phyloP scores from a whole-genome alignment of 768 basidiomycete genomes.

The Mycena filopes region DNA sequence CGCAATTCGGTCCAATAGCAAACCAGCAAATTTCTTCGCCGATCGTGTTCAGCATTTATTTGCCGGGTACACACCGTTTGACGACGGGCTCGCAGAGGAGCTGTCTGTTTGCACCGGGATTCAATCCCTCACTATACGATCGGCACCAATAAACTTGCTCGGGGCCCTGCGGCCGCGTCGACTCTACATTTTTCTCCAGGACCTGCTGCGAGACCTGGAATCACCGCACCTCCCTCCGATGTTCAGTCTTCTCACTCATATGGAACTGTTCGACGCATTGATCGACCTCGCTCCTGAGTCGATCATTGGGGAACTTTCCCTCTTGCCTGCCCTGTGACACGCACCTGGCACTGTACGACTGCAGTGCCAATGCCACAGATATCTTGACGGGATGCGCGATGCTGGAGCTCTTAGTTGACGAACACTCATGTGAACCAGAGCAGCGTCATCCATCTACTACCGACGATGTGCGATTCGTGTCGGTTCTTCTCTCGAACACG shows the following conservation, averaged over 20 bases:
- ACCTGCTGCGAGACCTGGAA: no score
- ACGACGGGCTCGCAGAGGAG: no score
- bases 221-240: background rate
- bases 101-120: no score
- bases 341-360: background rate
- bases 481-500: background rate
- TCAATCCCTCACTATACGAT: no score
- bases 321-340: slow-evolving; percentile 16
- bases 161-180: no score
- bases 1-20: background rate
- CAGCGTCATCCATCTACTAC: background rate
- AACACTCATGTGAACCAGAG: no score
- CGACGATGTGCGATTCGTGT: slow-evolving; percentile 8
- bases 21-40: background rate
- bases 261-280: background rate
- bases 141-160: no score
- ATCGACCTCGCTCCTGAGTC: background rate
- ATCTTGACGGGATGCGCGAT: background rate
- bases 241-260: slow-evolving; percentile 13
- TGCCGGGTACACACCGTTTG: background rate
- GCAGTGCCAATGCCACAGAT: background rate
- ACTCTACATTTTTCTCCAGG: no score
- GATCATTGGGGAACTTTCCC: no score
- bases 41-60: slow-evolving; percentile 11
- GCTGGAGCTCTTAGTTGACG: background rate